Conservation (phyloP, 768 basidiomycete genomes). For the Mrakia blollopis region DNA sequence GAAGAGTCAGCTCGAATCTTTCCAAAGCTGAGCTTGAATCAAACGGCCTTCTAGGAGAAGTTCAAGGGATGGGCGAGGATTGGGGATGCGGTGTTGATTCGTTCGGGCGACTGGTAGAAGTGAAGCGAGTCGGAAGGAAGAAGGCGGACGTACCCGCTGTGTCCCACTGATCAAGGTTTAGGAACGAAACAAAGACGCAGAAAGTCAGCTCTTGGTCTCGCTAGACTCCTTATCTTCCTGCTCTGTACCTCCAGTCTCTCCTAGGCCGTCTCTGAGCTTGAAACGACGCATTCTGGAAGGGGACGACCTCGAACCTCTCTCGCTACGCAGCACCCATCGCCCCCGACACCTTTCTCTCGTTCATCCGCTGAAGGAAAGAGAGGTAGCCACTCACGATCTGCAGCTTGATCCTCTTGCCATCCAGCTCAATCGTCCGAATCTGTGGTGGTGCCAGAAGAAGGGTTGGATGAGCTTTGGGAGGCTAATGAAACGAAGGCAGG, state of each 20-base stretch:
- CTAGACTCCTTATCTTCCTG: not conserved
- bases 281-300: not conserved
- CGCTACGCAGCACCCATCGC: not conserved
- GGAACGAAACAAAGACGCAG: not conserved
- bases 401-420: slow-evolving; percentile 97
- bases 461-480: not conserved
- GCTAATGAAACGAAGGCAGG: not conserved
- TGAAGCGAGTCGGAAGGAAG: not conserved
- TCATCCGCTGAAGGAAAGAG: not conserved
- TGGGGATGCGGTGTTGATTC: too few species aligned
- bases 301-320: not conserved
- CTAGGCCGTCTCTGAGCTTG: not conserved
- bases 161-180: slow-evolving; percentile 15
- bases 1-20: not conserved
- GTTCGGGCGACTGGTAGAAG: not conserved
- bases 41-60: too few species aligned
- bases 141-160: slow-evolving; percentile 20
- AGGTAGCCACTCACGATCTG: slow-evolving; percentile 76
- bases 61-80: too few species aligned
- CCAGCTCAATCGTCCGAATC: slow-evolving; percentile 96
- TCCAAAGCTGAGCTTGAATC: not conserved
- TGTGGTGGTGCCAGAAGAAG: slow-evolving; percentile 18
- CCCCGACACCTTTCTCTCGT: not conserved
- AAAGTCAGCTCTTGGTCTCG: not conserved
- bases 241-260: too few species aligned